Conservation (phyloP, 352 stramenopile genomes). For the Pythium dissimile region DNA sequence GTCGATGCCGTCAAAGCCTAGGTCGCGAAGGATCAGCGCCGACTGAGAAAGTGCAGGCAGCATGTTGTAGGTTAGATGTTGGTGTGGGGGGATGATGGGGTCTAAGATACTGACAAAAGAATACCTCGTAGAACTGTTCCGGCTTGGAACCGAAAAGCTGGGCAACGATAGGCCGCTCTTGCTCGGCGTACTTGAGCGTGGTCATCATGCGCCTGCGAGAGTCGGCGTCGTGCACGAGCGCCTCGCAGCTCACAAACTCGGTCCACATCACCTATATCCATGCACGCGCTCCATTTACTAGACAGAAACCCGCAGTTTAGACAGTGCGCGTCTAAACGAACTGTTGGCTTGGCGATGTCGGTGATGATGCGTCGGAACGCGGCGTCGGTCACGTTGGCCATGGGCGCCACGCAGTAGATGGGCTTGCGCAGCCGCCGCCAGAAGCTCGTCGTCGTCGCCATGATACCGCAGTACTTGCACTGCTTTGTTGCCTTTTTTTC, state of each 20-base stretch:
- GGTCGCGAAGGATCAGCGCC: conserved; percentile 66
- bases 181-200: conserved; percentile 65
- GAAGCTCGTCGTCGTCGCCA: conserved; percentile 38
- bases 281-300: background rate
- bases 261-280: conserved; percentile 42
- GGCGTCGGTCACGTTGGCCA: conserved; percentile 82
- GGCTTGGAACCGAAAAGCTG: conserved; percentile 87
- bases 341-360: conserved; percentile 73
- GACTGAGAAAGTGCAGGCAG: conserved; percentile 30
- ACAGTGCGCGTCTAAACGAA: conserved; percentile 2
- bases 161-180: conserved; percentile 71
- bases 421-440: conserved; percentile 59
- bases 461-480: background rate
- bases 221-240: conserved; percentile 53
- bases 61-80: background rate
- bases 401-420: conserved; percentile 79
- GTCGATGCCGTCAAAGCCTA: conserved; percentile 83
- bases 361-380: conserved; percentile 70
- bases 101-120: background rate
- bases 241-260: conserved; percentile 85
- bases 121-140: conserved; percentile 80
- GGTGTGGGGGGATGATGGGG: too few relatives aligned
- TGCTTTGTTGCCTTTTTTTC: conserved; percentile 10
- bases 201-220: conserved; percentile 76
- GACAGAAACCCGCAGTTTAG: background rate